These are phyloP conservation scores for Rhynchosporium secalis DNA, from an alignment of 2,329 filamentous ascomycete species.

Conservation along the genomic window DNA sequence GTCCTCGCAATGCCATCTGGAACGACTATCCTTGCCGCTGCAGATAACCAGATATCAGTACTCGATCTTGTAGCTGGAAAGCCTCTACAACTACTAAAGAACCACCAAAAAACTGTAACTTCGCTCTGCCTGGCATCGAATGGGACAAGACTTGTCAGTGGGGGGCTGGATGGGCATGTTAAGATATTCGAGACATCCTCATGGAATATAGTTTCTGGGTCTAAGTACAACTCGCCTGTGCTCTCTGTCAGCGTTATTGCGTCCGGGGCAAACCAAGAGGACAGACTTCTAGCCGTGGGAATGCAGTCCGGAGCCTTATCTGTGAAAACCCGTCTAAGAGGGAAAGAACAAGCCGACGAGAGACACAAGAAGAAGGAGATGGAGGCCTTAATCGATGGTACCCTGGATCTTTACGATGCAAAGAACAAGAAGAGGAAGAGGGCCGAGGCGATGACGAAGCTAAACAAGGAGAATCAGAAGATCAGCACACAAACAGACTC, in stretches of 20 bases:
- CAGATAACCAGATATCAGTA: constrained; percentile 85
- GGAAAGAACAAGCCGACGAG: constrained; percentile 74
- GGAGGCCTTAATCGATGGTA: constrained; percentile 76
- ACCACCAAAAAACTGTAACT: constrained; percentile 98
- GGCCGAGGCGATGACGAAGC: constrained; percentile 61
- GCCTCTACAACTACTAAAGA: constrained; percentile 81
- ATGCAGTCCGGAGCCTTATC: constrained; percentile 94
- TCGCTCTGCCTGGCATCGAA: constrained; percentile 79
- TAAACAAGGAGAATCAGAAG: constrained; percentile 71
- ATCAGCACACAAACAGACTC: constrained; percentile 64
- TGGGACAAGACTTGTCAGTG: constrained; percentile 78
- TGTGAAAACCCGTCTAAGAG: constrained; percentile 83
- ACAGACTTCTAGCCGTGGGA: constrained; percentile 91
- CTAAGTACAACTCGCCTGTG: constrained; percentile 91
- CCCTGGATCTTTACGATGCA: constrained; percentile 75
- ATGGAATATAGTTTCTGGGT: constrained; percentile 95
- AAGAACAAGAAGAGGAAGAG: constrained; percentile 63
- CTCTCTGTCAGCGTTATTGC: constrained; percentile 78
- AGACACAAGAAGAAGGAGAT: constrained; percentile 80
- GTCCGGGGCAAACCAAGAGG: constrained; percentile 67
- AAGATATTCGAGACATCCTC: constrained; percentile 93
- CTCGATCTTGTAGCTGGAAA: constrained; percentile 90
- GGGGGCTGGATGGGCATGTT: constrained; percentile 90
- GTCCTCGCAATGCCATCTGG: constrained; percentile 86
- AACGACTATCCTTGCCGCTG: constrained; percentile 80